Evolutionary conservation across 2,329 filamentous ascomycete genomes (phyloP).

Genomic region (Penicillium sp.): DNA sequence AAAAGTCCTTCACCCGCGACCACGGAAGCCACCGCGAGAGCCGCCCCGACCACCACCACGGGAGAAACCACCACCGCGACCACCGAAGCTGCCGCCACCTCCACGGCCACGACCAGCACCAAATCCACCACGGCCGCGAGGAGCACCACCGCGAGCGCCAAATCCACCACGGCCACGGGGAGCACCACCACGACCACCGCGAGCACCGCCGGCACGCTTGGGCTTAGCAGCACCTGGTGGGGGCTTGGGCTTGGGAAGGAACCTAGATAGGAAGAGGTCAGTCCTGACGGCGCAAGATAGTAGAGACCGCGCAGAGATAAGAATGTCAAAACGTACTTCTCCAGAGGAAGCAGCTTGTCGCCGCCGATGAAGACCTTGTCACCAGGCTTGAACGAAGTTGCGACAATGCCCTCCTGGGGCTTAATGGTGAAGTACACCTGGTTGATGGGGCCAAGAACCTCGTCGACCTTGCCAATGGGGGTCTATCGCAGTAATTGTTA

Average conservation of each 20-base stretch:
- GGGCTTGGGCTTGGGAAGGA: slow-evolving; percentile 90
- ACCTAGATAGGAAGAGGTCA: slow-evolving; percentile 51
- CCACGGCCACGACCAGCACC: slow-evolving; percentile 25
- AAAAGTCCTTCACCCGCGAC: slow-evolving; percentile 27
- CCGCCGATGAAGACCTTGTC: slow-evolving; percentile 96
- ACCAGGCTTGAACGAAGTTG: slow-evolving; percentile 88
- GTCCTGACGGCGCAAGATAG: background rate
- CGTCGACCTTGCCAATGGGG: slow-evolving; percentile 93
- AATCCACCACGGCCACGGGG: slow-evolving; percentile 28
- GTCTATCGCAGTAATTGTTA: slow-evolving; percentile 55
- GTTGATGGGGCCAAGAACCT: slow-evolving; percentile 96
- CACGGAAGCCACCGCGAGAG: slow-evolving; percentile 26
- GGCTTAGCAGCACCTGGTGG: slow-evolving; percentile 67
- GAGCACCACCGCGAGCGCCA: slow-evolving; percentile 29
- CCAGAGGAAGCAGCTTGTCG: slow-evolving; percentile 91
- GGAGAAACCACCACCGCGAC: slow-evolving; percentile 25
- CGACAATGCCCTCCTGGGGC: slow-evolving; percentile 93
- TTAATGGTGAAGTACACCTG: slow-evolving; percentile 99
- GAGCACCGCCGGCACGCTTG: slow-evolving; percentile 67
- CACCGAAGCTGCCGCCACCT: slow-evolving; percentile 26
- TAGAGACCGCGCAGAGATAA: background rate
- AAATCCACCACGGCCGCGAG: slow-evolving; percentile 21
- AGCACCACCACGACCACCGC: slow-evolving; percentile 43
- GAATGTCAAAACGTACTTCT: slow-evolving; percentile 59
- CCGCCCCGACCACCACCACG: slow-evolving; percentile 19